Percentiles rank a stretch among this genome's conserved stretches.
Conservation (phyloP, 179 eudicot species). For the Patellifolia procumbens region DNA sequence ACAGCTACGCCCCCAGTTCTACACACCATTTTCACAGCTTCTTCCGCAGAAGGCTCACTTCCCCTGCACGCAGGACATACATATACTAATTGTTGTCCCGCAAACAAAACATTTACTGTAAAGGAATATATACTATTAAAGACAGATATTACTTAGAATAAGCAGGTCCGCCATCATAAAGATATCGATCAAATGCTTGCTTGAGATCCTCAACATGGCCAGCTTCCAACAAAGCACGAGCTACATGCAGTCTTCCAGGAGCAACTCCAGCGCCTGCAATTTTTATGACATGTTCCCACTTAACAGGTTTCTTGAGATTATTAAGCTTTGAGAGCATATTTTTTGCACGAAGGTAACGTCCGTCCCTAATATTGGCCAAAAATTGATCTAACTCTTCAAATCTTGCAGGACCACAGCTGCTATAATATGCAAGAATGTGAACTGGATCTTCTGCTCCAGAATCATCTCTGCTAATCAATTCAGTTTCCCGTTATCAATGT, state of each 20-base stretch:
- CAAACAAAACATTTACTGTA: not conserved
- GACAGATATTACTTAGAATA: conserved; percentile 69
- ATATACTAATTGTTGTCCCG: conserved; percentile 4
- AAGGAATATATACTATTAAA: not conserved
- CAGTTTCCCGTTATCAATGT: conserved; percentile 4
- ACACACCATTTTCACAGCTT: conserved; percentile 66
- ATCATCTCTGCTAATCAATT: conserved; percentile 48
- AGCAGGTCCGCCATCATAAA: conserved; percentile 96
- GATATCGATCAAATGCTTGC: conserved; percentile 88
- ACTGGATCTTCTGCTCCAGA: conserved; percentile 85
- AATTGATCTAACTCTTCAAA: conserved; percentile 64
- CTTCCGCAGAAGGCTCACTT: conserved; percentile 85
- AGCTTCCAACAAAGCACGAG: conserved; percentile 96
- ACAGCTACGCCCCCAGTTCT: conserved; percentile 90
- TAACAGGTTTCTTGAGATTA: conserved; percentile 76
- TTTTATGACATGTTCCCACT: conserved; percentile 76
- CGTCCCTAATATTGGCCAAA: conserved; percentile 79
- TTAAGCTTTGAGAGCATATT: conserved; percentile 76
- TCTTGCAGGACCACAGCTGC: conserved; percentile 82
- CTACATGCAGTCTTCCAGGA: conserved; percentile 95
- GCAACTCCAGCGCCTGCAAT: conserved; percentile 96
- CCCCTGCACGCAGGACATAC: conserved; percentile 53
- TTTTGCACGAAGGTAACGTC: conserved; percentile 82
- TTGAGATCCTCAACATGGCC: conserved; percentile 92
- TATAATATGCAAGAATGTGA: conserved; percentile 92